Conservation (phyloP, 1,284 basidiomycete species). For the Heliocybe sulcata region DNA sequence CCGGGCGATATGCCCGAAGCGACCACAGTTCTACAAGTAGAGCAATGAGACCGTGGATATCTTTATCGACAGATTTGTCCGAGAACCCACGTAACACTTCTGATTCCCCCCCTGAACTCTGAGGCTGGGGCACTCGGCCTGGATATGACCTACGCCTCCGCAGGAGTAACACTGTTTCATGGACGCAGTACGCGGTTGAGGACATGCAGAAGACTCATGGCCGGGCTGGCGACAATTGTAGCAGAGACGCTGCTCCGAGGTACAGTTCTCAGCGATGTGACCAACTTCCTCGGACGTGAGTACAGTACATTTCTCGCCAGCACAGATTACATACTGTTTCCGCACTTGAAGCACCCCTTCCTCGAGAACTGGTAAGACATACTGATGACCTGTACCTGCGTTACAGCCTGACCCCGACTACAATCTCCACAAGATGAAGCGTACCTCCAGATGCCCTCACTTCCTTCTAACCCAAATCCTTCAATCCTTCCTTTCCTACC, state of each 20-base stretch:
- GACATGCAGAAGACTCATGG: conserved; percentile 85
- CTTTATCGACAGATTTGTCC: not conserved
- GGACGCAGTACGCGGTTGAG: conserved; percentile 69
- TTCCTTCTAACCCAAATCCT: not conserved
- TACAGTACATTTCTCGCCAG: conserved; percentile 10
- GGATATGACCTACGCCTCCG: conserved; percentile 69
- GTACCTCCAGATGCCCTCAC: not conserved
- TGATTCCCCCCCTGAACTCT: conserved; percentile 59
- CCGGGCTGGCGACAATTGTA: conserved; percentile 90
- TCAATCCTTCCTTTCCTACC: not conserved
- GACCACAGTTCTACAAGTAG: conserved; percentile 60
- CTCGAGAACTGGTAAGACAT: conserved; percentile 77
- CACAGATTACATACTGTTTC: conserved; percentile 54
- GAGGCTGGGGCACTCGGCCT: conserved; percentile 82
- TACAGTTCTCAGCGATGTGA: conserved; percentile 87
- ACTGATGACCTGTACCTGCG: conserved; percentile 12
- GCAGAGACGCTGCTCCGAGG: conserved; percentile 81
- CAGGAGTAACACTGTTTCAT: conserved; percentile 81
- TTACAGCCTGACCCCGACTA: not conserved
- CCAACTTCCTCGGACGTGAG: conserved; percentile 48
- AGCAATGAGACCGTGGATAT: conserved; percentile 9
- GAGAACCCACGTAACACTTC: conserved; percentile 73
- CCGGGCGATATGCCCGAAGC: conserved; percentile 75
- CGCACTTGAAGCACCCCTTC: conserved; percentile 86
- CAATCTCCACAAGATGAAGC: not conserved